Evolutionary conservation across 257 asterid genomes (phyloP).

Genomic region (Capsicum chinense): DNA sequence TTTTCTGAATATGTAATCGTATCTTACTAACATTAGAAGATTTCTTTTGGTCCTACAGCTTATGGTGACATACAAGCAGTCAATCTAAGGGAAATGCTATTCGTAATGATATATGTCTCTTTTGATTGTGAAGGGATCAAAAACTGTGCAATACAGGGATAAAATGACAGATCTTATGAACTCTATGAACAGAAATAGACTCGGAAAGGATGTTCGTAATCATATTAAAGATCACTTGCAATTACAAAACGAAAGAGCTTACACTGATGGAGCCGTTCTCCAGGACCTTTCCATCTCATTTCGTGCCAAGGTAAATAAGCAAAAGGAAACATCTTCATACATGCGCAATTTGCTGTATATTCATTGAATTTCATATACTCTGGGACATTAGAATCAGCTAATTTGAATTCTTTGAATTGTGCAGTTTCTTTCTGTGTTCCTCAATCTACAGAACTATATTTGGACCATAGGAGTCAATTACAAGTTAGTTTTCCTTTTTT

Average conservation of each 20-base stretch:
- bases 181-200: constrained; percentile 77
- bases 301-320: constrained; percentile 71
- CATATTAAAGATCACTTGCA: constrained; percentile 92
- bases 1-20: background rate
- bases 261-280: constrained; percentile 70
- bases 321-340: constrained; percentile 7
- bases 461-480: background rate
- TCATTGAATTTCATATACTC: background rate
- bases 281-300: constrained; percentile 88
- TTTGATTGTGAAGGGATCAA: constrained; percentile 94
- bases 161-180: constrained; percentile 82
- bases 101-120: constrained; percentile 86
- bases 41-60: constrained; percentile 47
- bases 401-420: background rate
- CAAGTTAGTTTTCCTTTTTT: background rate
- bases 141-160: constrained; percentile 87
- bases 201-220: constrained; percentile 70
- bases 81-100: constrained; percentile 86
- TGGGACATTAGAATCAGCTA: background rate
- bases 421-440: background rate
- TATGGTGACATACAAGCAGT: constrained; percentile 98
- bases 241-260: constrained; percentile 84
- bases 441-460: background rate
- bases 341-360: background rate
- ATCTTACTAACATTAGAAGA: background rate